These are phyloP conservation scores for Gracilaria gracilis DNA, from an alignment of 23 red algal genomes.

Conservation along the genomic window DNA sequence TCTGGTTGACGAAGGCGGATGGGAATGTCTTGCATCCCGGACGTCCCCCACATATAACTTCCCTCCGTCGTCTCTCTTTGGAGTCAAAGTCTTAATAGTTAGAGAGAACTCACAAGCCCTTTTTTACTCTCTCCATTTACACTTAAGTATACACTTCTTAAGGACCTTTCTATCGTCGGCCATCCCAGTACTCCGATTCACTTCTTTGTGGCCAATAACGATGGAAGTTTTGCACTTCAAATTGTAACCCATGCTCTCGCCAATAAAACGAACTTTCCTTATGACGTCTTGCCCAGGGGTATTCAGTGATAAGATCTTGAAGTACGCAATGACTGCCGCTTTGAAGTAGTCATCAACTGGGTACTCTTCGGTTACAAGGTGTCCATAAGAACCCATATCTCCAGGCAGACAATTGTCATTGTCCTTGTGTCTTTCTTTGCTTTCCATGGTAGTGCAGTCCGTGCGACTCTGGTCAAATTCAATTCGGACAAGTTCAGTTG, in stretches of 20 bases:
- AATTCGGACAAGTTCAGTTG: no score
- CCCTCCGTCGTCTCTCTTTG: neutral
- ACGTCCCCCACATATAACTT: neutral
- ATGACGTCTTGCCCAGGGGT: neutral
- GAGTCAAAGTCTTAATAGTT: neutral
- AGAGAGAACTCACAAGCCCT: neutral
- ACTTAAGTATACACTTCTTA: slow-evolving; percentile 6
- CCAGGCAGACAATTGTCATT: no score
- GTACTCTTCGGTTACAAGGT: neutral
- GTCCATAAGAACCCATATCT: no score
- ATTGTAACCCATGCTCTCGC: neutral
- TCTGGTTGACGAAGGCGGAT: neutral
- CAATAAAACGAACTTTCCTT: neutral
- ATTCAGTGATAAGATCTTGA: neutral
- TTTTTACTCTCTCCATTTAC: neutral
- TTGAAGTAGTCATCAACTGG: neutral
- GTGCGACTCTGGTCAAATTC: no score
- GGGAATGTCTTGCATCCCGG: neutral
- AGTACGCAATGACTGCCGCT: slow-evolving; percentile 1
- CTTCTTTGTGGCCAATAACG: neutral
- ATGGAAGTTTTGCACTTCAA: neutral
- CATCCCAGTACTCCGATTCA: neutral
- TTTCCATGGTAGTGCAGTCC: no score
- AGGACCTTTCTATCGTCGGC: neutral
- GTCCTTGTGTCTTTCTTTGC: no score